Evolutionary conservation across 2,329 filamentous ascomycete genomes (phyloP).

Genomic region (Aspergillus novofumigatus): DNA sequence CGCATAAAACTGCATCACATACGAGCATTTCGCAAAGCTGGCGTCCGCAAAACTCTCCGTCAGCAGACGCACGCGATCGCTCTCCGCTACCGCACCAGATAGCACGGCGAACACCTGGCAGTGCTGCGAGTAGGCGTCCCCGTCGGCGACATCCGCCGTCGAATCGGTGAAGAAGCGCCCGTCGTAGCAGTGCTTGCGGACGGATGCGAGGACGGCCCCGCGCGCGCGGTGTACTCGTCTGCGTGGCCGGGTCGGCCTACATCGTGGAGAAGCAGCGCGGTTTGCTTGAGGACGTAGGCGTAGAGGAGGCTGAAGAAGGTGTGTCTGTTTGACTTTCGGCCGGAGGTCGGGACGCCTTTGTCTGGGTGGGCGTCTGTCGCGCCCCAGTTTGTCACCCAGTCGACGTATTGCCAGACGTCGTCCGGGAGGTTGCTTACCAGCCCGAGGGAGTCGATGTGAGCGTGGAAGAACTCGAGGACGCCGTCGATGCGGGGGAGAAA

Average conservation of each 20-base stretch:
- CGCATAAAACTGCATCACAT: slow-evolving; percentile 41
- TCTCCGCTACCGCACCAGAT: slow-evolving; percentile 14
- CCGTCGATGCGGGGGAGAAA: slow-evolving; percentile 24
- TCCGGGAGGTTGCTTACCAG: slow-evolving; percentile 21
- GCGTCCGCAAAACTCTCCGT: slow-evolving; percentile 22
- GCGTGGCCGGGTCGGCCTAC: slow-evolving; percentile 32
- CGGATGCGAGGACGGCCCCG: slow-evolving; percentile 15
- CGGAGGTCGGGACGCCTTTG: slow-evolving; percentile 40
- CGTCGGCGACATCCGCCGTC: slow-evolving; percentile 24
- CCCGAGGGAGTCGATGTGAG: slow-evolving; percentile 15
- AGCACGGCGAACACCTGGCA: slow-evolving; percentile 30
- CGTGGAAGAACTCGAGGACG: slow-evolving; percentile 21
- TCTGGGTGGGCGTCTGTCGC: slow-evolving; percentile 28
- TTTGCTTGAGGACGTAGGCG: slow-evolving; percentile 33
- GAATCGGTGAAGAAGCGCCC: slow-evolving; percentile 31
- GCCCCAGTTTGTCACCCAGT: slow-evolving; percentile 33
- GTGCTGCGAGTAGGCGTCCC: slow-evolving; percentile 24
- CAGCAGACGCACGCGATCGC: slow-evolving; percentile 21
- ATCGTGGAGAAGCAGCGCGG: slow-evolving; percentile 28
- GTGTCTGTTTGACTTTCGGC: slow-evolving; percentile 33
- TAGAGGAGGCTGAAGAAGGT: slow-evolving; percentile 43
- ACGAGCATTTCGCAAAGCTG: slow-evolving; percentile 32
- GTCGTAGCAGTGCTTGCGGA: slow-evolving; percentile 28
- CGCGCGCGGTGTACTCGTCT: slow-evolving; percentile 23
- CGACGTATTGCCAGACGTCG: slow-evolving; percentile 32